Conservation (phyloP, 1,284 basidiomycete genomes). For the Papiliotrema terrestris region DNA sequence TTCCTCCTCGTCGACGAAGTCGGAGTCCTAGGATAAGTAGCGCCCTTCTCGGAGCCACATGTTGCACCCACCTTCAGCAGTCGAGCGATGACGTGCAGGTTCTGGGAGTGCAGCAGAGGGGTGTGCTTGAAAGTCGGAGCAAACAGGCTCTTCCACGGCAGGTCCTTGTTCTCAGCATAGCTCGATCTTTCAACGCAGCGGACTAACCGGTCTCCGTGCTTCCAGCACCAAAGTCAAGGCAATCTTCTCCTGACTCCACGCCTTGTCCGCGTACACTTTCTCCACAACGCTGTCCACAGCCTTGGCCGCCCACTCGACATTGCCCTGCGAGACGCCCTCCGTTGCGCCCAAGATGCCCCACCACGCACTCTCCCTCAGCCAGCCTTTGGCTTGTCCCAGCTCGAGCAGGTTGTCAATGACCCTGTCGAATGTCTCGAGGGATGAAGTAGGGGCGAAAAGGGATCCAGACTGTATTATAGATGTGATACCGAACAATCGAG, state of each 20-base stretch:
- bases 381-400: slow-evolving; percentile 78
- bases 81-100: slow-evolving; percentile 68
- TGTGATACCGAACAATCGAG: slow-evolving; percentile 84
- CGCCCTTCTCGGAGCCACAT: background rate
- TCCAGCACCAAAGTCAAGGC: slow-evolving; percentile 74
- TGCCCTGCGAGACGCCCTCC: slow-evolving; percentile 58
- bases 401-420: slow-evolving; percentile 63
- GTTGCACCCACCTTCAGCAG: slow-evolving; percentile 65
- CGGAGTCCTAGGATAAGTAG: slow-evolving; percentile 25
- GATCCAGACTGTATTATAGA: slow-evolving; percentile 76
- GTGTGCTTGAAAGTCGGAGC: slow-evolving; percentile 72
- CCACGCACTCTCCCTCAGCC: slow-evolving; percentile 88
- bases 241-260: slow-evolving; percentile 84
- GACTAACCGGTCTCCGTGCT: slow-evolving; percentile 53
- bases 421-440: slow-evolving; percentile 59
- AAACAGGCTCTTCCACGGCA: slow-evolving; percentile 67
- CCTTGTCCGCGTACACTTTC: slow-evolving; percentile 57
- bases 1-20: slow-evolving; percentile 40
- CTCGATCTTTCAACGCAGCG: background rate
- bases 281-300: slow-evolving; percentile 58
- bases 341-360: slow-evolving; percentile 71
- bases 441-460: slow-evolving; percentile 62
- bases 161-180: slow-evolving; percentile 38
- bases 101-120: slow-evolving; percentile 62
- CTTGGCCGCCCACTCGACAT: slow-evolving; percentile 68